phyloP scores from a whole-genome alignment of 2,329 filamentous ascomycete species.

The Cordyceps tenuipes region DNA sequence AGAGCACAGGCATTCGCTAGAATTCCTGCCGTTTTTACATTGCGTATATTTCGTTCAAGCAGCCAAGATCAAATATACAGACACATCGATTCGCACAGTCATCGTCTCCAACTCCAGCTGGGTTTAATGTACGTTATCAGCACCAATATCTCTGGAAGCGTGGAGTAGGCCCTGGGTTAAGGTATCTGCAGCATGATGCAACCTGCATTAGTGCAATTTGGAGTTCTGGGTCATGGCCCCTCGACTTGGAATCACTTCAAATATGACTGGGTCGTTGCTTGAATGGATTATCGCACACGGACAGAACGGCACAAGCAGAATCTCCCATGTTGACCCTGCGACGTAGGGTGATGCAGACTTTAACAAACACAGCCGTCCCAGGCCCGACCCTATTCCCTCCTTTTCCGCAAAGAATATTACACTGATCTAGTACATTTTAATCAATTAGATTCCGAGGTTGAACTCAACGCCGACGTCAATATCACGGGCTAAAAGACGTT shows the following conservation, averaged over 20 bases:
- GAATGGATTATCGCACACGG: slow-evolving; percentile 7
- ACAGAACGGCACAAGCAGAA: not conserved
- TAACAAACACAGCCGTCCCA: slow-evolving; percentile 8
- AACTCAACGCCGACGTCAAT: slow-evolving; percentile 97
- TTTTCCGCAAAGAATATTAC: slow-evolving; percentile 13
- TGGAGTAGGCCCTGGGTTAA: not conserved
- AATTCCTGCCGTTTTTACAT: too few species aligned
- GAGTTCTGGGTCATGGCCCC: not conserved
- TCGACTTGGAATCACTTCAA: not conserved
- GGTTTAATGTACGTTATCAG: too few species aligned
- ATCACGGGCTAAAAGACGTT: slow-evolving; percentile 59
- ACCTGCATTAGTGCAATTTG: not conserved
- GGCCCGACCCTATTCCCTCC: slow-evolving; percentile 6
- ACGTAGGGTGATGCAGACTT: slow-evolving; percentile 8
- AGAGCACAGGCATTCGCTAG: too few species aligned
- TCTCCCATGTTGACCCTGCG: slow-evolving; percentile 1
- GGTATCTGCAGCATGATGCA: not conserved
- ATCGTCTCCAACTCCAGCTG: too few species aligned
- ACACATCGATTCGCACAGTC: too few species aligned
- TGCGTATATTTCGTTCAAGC: too few species aligned
- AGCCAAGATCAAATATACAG: too few species aligned
- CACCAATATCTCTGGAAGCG: too few species aligned
- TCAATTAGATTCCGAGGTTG: slow-evolving; percentile 76
- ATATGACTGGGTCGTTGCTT: not conserved
- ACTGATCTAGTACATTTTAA: slow-evolving; percentile 12